A percentile compares a stretch with the other conserved stretches of the same genome.
These are phyloP conservation scores for Wickerhamiella lipophila DNA, from an alignment of 805 yeast species.

Conservation along the genomic window DNA sequence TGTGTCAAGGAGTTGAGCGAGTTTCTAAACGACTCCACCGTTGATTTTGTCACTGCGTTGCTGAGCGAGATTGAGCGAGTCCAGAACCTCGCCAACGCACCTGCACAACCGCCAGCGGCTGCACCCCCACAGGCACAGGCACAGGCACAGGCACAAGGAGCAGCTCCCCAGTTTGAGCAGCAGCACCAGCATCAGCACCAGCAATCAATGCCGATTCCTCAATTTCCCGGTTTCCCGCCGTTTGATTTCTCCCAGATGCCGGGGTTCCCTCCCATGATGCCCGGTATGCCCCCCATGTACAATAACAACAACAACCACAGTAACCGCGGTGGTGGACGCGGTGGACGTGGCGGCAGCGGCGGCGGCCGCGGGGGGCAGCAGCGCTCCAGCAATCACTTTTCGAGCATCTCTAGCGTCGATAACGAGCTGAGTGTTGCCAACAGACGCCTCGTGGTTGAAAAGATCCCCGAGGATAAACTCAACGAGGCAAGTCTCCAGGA, in stretches of 20 bases:
- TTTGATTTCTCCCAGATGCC: background rate
- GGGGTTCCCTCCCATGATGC: conserved; percentile 11
- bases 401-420: conserved; percentile 13
- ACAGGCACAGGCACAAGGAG: background rate
- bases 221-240: conserved; percentile 10
- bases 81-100: conserved; percentile 5
- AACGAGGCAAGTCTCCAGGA: conserved; percentile 27
- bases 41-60: conserved; percentile 27
- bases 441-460: conserved; percentile 31
- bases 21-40: conserved; percentile 29
- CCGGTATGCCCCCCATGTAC: conserved; percentile 10
- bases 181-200: conserved; percentile 10
- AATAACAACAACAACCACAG: conserved; percentile 8
- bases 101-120: conserved; percentile 11
- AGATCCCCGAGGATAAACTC: conserved; percentile 34
- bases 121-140: background rate
- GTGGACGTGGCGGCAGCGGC: background rate
- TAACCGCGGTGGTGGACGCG: background rate
- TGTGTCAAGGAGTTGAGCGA: conserved; percentile 31
- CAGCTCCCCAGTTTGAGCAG: background rate
- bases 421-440: conserved; percentile 25
- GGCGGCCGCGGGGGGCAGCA: background rate
- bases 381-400: conserved; percentile 5
- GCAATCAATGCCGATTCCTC: background rate
- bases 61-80: conserved; percentile 24